These are phyloP conservation scores for Bisporella sp. DNA, from an alignment of 2,329 filamentous ascomycete species.

Conservation along the genomic window DNA sequence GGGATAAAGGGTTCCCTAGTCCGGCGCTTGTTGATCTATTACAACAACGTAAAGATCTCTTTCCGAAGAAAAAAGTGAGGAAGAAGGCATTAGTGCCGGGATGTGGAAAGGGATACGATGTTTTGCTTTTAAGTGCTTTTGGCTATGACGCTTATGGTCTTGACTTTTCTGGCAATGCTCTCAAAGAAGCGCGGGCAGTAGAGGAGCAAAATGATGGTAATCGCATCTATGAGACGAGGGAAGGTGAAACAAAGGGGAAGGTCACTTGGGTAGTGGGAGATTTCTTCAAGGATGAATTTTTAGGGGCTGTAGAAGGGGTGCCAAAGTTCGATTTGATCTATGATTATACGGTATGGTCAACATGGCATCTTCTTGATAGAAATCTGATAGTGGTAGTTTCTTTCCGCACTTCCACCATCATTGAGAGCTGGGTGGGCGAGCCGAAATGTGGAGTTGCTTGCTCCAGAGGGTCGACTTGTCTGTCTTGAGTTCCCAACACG, in stretches of 20 bases:
- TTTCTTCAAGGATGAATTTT: slow-evolving; percentile 58
- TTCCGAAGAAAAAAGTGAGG: slow-evolving; percentile 26
- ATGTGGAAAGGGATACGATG: slow-evolving; percentile 78
- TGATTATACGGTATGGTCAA: slow-evolving; percentile 52
- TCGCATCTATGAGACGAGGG: slow-evolving; percentile 35
- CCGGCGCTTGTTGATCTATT: slow-evolving; percentile 48
- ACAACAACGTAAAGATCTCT: slow-evolving; percentile 36
- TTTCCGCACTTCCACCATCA: slow-evolving; percentile 52
- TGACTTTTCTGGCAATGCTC: slow-evolving; percentile 37
- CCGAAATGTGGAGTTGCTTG: slow-evolving; percentile 43
- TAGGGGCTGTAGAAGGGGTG: slow-evolving; percentile 32
- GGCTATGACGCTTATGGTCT: slow-evolving; percentile 75
- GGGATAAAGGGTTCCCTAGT: slow-evolving; percentile 48
- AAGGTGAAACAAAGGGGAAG: slow-evolving; percentile 39
- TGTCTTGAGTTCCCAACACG: slow-evolving; percentile 73
- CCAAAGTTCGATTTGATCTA: slow-evolving; percentile 58
- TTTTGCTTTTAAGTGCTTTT: slow-evolving; percentile 63
- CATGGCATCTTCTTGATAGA: not conserved
- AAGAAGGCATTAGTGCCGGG: slow-evolving; percentile 67
- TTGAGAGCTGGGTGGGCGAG: slow-evolving; percentile 46
- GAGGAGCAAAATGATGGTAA: slow-evolving; percentile 25
- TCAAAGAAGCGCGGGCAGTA: slow-evolving; percentile 9
- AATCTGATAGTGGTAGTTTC: slow-evolving; percentile 39
- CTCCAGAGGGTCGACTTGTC: slow-evolving; percentile 43
- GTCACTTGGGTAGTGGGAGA: slow-evolving; percentile 54